Percentiles rank a stretch among this genome's conserved stretches.
Conservation (phyloP, 371 early-diverging fungal genomes). For the Apophysomyces elegans region DNA sequence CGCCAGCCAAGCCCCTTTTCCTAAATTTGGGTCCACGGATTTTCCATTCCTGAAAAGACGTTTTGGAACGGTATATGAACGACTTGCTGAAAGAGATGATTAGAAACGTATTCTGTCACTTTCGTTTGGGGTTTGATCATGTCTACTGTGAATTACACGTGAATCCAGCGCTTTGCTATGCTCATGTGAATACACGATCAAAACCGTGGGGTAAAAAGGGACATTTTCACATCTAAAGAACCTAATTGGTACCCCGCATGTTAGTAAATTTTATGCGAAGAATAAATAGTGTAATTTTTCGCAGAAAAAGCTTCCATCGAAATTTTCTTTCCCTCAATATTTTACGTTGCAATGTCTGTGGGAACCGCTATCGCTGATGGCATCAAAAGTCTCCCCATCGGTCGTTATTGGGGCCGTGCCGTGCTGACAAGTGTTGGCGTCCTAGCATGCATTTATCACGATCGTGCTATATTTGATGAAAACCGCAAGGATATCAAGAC, state of each 20-base stretch:
- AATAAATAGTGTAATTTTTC: background rate
- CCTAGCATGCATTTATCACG: conserved; percentile 9
- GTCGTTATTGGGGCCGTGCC: conserved; percentile 4
- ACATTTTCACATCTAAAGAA: background rate
- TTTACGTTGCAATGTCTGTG: background rate
- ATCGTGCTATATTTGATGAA: conserved; percentile 16
- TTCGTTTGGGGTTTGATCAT: conserved; percentile 6
- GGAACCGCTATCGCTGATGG: background rate
- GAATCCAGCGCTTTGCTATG: background rate
- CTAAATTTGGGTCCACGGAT: too few species aligned
- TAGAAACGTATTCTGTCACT: background rate
- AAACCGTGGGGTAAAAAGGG: background rate
- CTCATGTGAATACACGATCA: background rate
- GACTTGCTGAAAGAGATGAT: too few species aligned
- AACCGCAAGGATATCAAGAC: conserved; percentile 10
- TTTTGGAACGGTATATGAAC: too few species aligned
- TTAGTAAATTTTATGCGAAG: background rate
- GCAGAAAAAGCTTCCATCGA: background rate
- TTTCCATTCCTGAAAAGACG: too few species aligned
- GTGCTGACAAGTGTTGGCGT: conserved; percentile 8
- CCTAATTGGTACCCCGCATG: background rate
- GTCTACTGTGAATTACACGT: background rate
- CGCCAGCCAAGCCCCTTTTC: too few species aligned
- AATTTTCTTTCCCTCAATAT: background rate
- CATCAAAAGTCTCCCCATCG: background rate